phyloP scores from a whole-genome alignment of 805 yeast species.

The Kockiozyma suomiensis region DNA sequence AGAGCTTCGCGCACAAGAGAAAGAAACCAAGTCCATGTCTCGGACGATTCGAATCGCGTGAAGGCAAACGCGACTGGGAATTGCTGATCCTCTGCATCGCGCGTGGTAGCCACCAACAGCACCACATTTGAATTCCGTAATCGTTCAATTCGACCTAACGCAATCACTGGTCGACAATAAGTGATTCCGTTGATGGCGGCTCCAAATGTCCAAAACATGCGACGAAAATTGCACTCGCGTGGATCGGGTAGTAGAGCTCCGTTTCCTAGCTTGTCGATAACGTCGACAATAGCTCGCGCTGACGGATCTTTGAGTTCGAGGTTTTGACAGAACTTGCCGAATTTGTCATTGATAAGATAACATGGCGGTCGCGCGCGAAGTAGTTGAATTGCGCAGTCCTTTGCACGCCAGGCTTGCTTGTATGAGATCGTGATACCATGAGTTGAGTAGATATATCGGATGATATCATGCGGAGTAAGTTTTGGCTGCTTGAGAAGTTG shows the following conservation, averaged over 20 bases:
- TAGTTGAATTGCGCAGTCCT: conserved; percentile 18
- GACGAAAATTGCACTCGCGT: conserved; percentile 16
- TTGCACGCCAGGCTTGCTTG: conserved; percentile 33
- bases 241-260: conserved; percentile 18
- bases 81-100: conserved; percentile 26
- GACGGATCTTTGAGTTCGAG: conserved; percentile 17
- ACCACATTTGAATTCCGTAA: conserved; percentile 15
- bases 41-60: conserved; percentile 5
- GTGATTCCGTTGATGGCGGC: conserved; percentile 11
- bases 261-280: conserved; percentile 10
- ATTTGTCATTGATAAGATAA: conserved; percentile 15
- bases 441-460: conserved; percentile 7
- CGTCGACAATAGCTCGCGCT: conserved; percentile 17
- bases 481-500: conserved; percentile 3
- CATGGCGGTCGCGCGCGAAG: conserved; percentile 17
- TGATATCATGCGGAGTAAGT: conserved; percentile 20
- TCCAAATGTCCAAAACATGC: conserved; percentile 26
- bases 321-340: conserved; percentile 8
- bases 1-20: conserved; percentile 12
- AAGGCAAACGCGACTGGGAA: conserved; percentile 23
- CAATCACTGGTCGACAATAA: conserved; percentile 20
- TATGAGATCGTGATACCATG: conserved; percentile 24
- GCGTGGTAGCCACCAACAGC: conserved; percentile 16
- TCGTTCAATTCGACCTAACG: conserved; percentile 20
- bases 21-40: conserved; percentile 23